phyloP scores from a whole-genome alignment of 108 stramenopile species.

The Nitzschia sp. region DNA sequence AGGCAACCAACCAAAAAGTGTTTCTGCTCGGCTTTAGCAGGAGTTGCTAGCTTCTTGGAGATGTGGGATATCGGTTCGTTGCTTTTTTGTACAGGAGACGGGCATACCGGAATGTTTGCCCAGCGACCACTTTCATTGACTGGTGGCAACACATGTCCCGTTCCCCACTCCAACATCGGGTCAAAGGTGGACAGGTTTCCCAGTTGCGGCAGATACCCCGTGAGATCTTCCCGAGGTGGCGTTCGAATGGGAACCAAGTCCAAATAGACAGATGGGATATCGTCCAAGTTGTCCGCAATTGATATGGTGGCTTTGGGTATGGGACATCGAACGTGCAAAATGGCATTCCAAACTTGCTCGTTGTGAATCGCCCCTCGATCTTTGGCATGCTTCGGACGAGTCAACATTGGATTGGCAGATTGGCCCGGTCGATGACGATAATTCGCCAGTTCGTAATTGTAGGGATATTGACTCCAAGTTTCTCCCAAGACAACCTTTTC shows the following conservation, averaged over 20 bases:
- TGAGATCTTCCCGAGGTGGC: slow-evolving; percentile 32
- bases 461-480: slow-evolving; percentile 57
- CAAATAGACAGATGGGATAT: slow-evolving; percentile 43
- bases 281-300: slow-evolving; percentile 3
- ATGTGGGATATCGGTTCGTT: too few relatives aligned
- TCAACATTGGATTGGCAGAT: slow-evolving; percentile 41
- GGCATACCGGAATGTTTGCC: slow-evolving; percentile 72
- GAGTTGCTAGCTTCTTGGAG: slow-evolving; percentile 3
- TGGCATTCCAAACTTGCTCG: slow-evolving; percentile 51
- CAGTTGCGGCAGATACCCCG: slow-evolving; percentile 21
- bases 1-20: slow-evolving; percentile 59
- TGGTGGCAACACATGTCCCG: slow-evolving; percentile 42
- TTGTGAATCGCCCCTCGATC: slow-evolving; percentile 58
- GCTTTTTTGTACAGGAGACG: slow-evolving; percentile 13
- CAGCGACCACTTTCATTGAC: slow-evolving; percentile 68
- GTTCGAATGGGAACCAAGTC: slow-evolving; percentile 69
- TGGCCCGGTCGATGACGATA: slow-evolving; percentile 46
- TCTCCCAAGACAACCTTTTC: slow-evolving; percentile 31
- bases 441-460: slow-evolving; percentile 67
- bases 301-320: slow-evolving; percentile 38
- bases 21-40: not conserved
- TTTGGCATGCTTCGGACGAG: slow-evolving; percentile 6
- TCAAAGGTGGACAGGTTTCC: slow-evolving; percentile 43
- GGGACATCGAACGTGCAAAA: slow-evolving; percentile 58
- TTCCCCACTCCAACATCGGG: slow-evolving; percentile 55